Conservation (phyloP, 2,329 filamentous ascomycete genomes). For the Mollisia scopiformis region DNA sequence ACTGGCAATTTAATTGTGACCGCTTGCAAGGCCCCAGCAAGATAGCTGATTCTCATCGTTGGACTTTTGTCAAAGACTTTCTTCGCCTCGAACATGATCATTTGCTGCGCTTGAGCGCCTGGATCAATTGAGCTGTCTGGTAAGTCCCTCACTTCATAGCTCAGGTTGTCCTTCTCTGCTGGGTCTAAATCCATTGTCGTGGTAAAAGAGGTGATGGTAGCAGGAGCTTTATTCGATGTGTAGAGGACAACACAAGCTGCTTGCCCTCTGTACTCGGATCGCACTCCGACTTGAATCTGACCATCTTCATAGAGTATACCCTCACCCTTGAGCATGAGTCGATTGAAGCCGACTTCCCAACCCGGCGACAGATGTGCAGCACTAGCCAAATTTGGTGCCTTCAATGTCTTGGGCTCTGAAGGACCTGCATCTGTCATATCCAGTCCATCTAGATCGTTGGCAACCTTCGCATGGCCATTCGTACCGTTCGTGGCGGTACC, state of each 20-base stretch:
- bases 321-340: conserved; percentile 76
- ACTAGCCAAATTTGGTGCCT: conserved; percentile 84
- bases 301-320: conserved; percentile 94
- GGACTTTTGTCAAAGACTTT: conserved; percentile 81
- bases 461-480: conserved; percentile 54
- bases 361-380: conserved; percentile 91
- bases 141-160: conserved; percentile 85
- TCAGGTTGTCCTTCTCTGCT: conserved; percentile 66
- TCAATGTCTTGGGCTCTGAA: conserved; percentile 59
- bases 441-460: conserved; percentile 76
- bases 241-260: conserved; percentile 95
- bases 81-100: conserved; percentile 90
- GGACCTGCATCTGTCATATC: conserved; percentile 70
- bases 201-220: conserved; percentile 86
- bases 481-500: conserved; percentile 50
- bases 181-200: conserved; percentile 86
- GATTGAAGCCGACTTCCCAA: conserved; percentile 90
- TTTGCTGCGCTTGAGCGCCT: conserved; percentile 83
- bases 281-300: conserved; percentile 88
- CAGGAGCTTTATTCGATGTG: conserved; percentile 91
- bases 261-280: conserved; percentile 93
- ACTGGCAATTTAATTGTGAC: conserved; percentile 90
- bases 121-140: conserved; percentile 80
- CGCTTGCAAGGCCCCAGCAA: conserved; percentile 90
- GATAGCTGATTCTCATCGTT: conserved; percentile 91